phyloP scores from a whole-genome alignment of 805 yeast species.

The Ogataea polymorpha region DNA sequence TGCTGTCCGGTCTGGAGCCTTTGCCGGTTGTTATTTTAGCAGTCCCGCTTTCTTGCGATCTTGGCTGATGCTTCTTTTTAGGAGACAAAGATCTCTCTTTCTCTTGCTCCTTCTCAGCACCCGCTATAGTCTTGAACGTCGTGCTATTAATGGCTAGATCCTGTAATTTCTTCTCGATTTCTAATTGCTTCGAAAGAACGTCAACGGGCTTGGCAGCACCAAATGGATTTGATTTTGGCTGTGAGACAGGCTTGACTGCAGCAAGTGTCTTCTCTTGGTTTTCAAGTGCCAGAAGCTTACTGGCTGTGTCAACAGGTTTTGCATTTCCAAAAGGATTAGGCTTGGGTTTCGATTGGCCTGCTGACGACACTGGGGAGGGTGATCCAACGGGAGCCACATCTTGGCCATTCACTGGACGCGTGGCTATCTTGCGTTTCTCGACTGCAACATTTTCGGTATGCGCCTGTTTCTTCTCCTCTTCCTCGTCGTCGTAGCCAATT shows the following conservation, averaged over 20 bases:
- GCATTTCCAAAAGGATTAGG: conserved; percentile 78
- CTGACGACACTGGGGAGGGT: neutral
- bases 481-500: conserved; percentile 27
- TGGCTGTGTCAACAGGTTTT: conserved; percentile 51
- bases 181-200: conserved; percentile 59
- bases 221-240: conserved; percentile 62
- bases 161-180: conserved; percentile 51
- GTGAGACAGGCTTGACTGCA: conserved; percentile 12
- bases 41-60: neutral
- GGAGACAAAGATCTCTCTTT: neutral
- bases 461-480: conserved; percentile 22
- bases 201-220: conserved; percentile 88
- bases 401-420: neutral
- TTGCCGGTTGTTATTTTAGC: neutral
- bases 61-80: neutral
- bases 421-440: conserved; percentile 2
- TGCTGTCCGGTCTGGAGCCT: neutral
- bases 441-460: conserved; percentile 1
- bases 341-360: conserved; percentile 34
- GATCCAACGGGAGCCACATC: neutral
- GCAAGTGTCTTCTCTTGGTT: conserved; percentile 21
- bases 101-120: conserved; percentile 15
- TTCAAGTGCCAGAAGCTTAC: conserved; percentile 13
- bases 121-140: conserved; percentile 31
- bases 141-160: conserved; percentile 46